A percentile compares a stretch with the other conserved stretches of the same genome.
Conservation (phyloP, 2,329 filamentous ascomycete genomes). For the Cladophialophora carrionii region DNA sequence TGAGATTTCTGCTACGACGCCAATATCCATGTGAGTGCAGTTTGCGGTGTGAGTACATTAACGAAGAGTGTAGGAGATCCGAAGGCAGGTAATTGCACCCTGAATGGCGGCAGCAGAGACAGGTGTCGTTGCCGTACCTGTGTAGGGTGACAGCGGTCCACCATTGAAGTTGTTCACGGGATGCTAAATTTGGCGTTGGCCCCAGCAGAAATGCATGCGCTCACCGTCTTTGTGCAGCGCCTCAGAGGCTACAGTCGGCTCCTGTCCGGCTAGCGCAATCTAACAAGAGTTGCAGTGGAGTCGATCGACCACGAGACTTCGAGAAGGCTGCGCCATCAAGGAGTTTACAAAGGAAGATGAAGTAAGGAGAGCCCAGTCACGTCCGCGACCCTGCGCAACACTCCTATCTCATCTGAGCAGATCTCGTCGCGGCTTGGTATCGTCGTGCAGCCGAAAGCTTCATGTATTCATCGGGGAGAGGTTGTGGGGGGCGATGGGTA, state of each 20-base stretch:
- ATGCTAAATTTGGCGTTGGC: constrained; percentile 9
- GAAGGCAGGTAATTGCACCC: neutral
- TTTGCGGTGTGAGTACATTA: neutral
- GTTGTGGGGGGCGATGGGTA: no score
- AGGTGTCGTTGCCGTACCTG: neutral
- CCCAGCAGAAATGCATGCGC: constrained; percentile 7
- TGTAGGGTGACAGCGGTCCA: constrained; percentile 3
- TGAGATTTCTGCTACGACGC: neutral
- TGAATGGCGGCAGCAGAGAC: neutral
- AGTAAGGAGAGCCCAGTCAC: neutral
- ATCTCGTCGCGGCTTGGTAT: neutral
- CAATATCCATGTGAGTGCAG: neutral
- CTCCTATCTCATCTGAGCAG: neutral
- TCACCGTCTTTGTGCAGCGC: neutral
- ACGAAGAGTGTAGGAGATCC: neutral
- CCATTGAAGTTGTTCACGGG: constrained; percentile 3
- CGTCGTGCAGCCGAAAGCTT: neutral
- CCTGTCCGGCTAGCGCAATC: constrained; percentile 12
- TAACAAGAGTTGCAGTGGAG: neutral
- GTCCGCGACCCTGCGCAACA: neutral
- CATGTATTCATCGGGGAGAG: neutral
- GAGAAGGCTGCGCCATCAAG: constrained; percentile 2
- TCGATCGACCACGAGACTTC: constrained; percentile 1
- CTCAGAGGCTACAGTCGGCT: neutral
- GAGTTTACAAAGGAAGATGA: neutral